Evolutionary conservation across 441 rosid genomes (phyloP).

Genomic region (Euphorbia celastroides): DNA sequence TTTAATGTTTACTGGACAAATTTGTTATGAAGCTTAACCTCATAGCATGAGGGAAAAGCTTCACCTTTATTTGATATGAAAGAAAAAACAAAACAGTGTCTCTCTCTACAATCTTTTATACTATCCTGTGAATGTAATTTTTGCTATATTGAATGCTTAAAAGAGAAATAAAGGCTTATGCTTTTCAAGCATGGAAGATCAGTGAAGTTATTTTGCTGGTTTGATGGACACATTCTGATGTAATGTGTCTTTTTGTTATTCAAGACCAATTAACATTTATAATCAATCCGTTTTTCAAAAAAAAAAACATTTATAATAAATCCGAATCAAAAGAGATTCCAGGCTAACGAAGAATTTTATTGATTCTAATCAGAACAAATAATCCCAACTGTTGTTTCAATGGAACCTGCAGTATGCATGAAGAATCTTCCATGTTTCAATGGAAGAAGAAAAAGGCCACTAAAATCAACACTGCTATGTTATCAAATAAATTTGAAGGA

Average conservation of each 20-base stretch:
- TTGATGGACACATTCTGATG: too few relatives aligned
- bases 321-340: too few relatives aligned
- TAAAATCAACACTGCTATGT: not conserved
- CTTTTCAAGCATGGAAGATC: not conserved
- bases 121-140: not conserved
- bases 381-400: too few relatives aligned
- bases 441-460: not conserved
- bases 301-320: too few relatives aligned
- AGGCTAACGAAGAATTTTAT: too few relatives aligned
- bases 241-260: too few relatives aligned
- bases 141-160: not conserved
- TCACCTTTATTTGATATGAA: not conserved
- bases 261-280: too few relatives aligned
- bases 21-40: constrained; percentile 34
- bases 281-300: too few relatives aligned
- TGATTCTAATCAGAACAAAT: too few relatives aligned
- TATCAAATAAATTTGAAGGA: constrained; percentile 69
- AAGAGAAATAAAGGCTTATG: not conserved
- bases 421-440: not conserved
- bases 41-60: constrained; percentile 43
- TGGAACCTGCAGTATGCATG: too few relatives aligned
- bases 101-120: not conserved
- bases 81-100: not conserved
- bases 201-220: too few relatives aligned
- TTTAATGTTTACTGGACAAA: constrained; percentile 23